These are phyloP conservation scores for Coemansia reversa DNA, from an alignment of 192 early-diverging fungal species.

Conservation along the genomic window DNA sequence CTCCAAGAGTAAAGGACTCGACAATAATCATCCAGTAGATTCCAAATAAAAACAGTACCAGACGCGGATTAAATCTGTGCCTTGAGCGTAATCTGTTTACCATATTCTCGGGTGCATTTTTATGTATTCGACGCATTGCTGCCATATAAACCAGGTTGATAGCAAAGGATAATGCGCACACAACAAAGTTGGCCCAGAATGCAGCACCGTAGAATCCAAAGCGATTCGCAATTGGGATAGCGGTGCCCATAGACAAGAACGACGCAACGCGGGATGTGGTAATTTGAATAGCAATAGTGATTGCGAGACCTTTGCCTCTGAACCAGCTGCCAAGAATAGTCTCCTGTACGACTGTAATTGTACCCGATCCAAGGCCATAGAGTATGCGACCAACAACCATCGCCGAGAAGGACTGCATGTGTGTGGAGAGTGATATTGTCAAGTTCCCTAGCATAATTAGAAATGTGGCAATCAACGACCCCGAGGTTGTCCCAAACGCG, in stretches of 20 bases:
- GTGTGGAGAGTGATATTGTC: conserved; percentile 56
- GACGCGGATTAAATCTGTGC: conserved; percentile 58
- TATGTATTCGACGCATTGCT: conserved; percentile 51
- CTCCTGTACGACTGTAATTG: conserved; percentile 79
- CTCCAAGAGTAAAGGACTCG: conserved; percentile 61
- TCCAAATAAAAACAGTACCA: conserved; percentile 59
- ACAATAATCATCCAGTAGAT: conserved; percentile 62
- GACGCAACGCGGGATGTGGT: conserved; percentile 70
- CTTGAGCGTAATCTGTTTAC: conserved; percentile 49
- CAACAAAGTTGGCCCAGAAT: conserved; percentile 62
- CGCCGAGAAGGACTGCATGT: conserved; percentile 37
- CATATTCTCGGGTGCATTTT: conserved; percentile 20
- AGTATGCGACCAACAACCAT: conserved; percentile 60
- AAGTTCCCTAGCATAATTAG: conserved; percentile 59
- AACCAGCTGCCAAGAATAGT: conserved; percentile 80
- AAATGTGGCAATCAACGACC: conserved; percentile 56
- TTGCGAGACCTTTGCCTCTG: conserved; percentile 63
- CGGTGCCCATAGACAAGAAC: conserved; percentile 66
- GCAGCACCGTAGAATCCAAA: conserved; percentile 48
- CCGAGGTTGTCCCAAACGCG: conserved; percentile 60
- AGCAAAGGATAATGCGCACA: conserved; percentile 66
- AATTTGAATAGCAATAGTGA: conserved; percentile 68
- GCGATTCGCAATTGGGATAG: conserved; percentile 59
- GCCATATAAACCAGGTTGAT: conserved; percentile 69
- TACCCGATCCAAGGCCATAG: conserved; percentile 70